A percentile compares a stretch with the other conserved stretches of the same genome.
phyloP scores from a whole-genome alignment of 768 basidiomycete genomes.

The Hypholoma sublateritium region DNA sequence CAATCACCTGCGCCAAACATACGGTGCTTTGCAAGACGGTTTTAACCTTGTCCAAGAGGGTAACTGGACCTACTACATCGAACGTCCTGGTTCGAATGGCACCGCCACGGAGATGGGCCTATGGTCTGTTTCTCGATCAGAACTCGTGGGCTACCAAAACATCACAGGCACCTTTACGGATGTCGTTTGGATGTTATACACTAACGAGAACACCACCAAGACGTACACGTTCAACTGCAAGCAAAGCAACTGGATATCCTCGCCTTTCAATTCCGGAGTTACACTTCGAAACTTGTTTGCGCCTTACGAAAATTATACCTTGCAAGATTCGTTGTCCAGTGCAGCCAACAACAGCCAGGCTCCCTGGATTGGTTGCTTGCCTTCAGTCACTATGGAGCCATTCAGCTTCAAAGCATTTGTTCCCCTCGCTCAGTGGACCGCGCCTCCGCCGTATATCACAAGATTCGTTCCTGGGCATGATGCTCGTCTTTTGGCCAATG shows the following conservation, averaged over 20 bases:
- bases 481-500: constrained; percentile 55
- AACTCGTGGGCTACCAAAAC: constrained; percentile 56
- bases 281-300: constrained; percentile 73
- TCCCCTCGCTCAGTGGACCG: constrained; percentile 62
- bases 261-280: constrained; percentile 67
- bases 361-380: constrained; percentile 77
- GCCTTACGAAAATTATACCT: constrained; percentile 79
- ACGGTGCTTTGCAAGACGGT: constrained; percentile 81
- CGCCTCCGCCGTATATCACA: constrained; percentile 72
- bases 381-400: constrained; percentile 60
- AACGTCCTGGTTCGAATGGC: constrained; percentile 82
- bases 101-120: constrained; percentile 86
- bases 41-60: constrained; percentile 81
- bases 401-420: constrained; percentile 86
- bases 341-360: constrained; percentile 57
- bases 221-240: constrained; percentile 67
- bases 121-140: constrained; percentile 77
- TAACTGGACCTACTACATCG: constrained; percentile 80
- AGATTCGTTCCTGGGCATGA: constrained; percentile 88
- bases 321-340: constrained; percentile 63
- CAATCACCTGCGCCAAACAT: constrained; percentile 64
- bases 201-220: constrained; percentile 78
- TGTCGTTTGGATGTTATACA: constrained; percentile 82
- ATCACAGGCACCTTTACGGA: constrained; percentile 60
- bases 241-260: constrained; percentile 66